Evolutionary conservation across 805 yeast genomes (phyloP).

Genomic region (Torulaspora franciscae): DNA sequence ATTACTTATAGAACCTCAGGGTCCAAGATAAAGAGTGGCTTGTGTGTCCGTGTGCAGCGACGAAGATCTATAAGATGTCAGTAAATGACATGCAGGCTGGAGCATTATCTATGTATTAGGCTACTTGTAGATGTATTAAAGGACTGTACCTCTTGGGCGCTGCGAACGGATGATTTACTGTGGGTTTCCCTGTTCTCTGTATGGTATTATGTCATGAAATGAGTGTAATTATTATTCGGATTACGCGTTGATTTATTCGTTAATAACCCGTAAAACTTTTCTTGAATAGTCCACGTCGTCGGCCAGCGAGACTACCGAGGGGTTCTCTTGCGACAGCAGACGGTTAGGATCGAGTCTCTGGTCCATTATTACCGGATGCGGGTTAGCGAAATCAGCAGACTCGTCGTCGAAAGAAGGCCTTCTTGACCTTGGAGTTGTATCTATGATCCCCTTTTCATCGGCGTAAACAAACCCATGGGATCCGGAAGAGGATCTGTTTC

Average conservation of each 20-base stretch:
- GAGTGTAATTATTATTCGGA: neutral
- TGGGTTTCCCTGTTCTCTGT: no score
- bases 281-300: conserved; percentile 49
- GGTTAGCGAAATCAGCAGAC: conserved; percentile 17
- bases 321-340: conserved; percentile 11
- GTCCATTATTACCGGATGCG: conserved; percentile 35
- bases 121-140: neutral
- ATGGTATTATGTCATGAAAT: neutral
- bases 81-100: neutral
- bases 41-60: neutral
- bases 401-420: conserved; percentile 12
- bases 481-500: conserved; percentile 14
- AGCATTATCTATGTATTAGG: neutral
- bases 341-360: conserved; percentile 37
- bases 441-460: conserved; percentile 24
- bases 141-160: neutral
- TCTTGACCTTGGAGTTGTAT: conserved; percentile 4
- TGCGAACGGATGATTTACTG: neutral
- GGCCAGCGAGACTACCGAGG: conserved; percentile 35
- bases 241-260: conserved; percentile 20
- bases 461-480: conserved; percentile 22
- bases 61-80: neutral
- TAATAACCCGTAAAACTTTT: conserved; percentile 43
- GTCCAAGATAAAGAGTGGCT: conserved; percentile 1
- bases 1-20: conserved; percentile 2